These are phyloP conservation scores for Pleurotus tuoliensis DNA, from an alignment of 768 basidiomycete species.

Conservation along the genomic window DNA sequence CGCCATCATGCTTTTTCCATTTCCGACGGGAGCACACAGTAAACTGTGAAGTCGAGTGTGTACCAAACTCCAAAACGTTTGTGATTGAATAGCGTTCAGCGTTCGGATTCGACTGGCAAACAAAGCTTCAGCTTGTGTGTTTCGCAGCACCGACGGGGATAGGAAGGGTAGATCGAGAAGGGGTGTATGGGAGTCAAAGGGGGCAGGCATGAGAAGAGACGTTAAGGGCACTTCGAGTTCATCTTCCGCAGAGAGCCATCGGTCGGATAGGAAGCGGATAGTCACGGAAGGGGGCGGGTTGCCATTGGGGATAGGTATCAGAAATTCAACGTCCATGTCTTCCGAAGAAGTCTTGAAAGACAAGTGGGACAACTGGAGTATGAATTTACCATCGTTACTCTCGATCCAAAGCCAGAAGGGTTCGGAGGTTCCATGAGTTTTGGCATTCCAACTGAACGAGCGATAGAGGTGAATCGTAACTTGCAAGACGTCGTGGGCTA, in stretches of 20 bases:
- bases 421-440: conserved; percentile 70
- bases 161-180: conserved; percentile 77
- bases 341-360: conserved; percentile 66
- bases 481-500: conserved; percentile 80
- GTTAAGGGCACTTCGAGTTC: conserved; percentile 61
- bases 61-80: conserved; percentile 78
- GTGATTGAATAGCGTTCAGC: conserved; percentile 87
- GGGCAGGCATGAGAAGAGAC: conserved; percentile 69
- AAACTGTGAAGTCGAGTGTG: conserved; percentile 66
- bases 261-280: conserved; percentile 81
- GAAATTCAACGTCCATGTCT: conserved; percentile 64
- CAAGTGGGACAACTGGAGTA: conserved; percentile 77
- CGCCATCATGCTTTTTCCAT: conserved; percentile 76
- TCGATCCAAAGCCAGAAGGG: conserved; percentile 98
- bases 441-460: conserved; percentile 77
- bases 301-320: conserved; percentile 66
- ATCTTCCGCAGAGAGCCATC: conserved; percentile 91
- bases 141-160: conserved; percentile 45
- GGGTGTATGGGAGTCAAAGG: conserved; percentile 52
- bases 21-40: conserved; percentile 73
- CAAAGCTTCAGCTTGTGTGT: conserved; percentile 39
- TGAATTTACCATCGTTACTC: conserved; percentile 73
- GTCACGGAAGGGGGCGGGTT: conserved; percentile 61
- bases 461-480: conserved; percentile 61
- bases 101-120: conserved; percentile 45